These are phyloP conservation scores for Suhomyces choctaworum DNA, from an alignment of 1,139 yeast genomes.

Conservation along the genomic window DNA sequence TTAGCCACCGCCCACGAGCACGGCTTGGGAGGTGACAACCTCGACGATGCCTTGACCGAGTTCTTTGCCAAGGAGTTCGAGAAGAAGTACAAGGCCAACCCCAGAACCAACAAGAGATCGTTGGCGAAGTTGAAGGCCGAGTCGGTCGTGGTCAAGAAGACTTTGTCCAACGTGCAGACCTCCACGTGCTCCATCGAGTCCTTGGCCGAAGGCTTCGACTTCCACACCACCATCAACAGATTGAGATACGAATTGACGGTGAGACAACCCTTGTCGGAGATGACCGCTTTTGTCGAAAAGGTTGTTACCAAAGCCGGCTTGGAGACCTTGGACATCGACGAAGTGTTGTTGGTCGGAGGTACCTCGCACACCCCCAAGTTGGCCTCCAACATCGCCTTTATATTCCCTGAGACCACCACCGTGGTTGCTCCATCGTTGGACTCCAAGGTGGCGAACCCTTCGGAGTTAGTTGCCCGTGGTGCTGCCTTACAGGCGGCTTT, in stretches of 20 bases:
- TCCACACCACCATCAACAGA: slow-evolving; percentile 90
- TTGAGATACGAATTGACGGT: slow-evolving; percentile 89
- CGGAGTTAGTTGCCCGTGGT: slow-evolving; percentile 90
- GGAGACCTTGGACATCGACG: slow-evolving; percentile 85
- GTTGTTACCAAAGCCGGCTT: slow-evolving; percentile 80
- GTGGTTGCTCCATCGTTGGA: slow-evolving; percentile 78
- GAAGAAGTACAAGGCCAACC: slow-evolving; percentile 81
- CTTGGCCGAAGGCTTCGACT: slow-evolving; percentile 90
- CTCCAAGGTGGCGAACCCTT: slow-evolving; percentile 79
- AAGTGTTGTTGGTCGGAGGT: slow-evolving; percentile 93
- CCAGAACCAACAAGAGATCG: slow-evolving; percentile 79
- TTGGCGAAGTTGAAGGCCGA: slow-evolving; percentile 86
- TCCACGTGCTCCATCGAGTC: slow-evolving; percentile 95
- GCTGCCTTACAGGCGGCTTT: slow-evolving; percentile 96
- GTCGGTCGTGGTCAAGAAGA: slow-evolving; percentile 83
- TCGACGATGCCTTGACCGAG: slow-evolving; percentile 80
- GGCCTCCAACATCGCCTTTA: slow-evolving; percentile 66
- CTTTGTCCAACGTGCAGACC: slow-evolving; percentile 84
- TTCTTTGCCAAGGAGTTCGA: slow-evolving; percentile 91
- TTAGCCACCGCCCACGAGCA: slow-evolving; percentile 83
- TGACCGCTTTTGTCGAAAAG: slow-evolving; percentile 73
- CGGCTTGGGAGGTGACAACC: slow-evolving; percentile 82
- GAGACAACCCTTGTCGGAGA: slow-evolving; percentile 72
- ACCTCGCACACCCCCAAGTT: slow-evolving; percentile 90
- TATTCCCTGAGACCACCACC: slow-evolving; percentile 80